These are phyloP conservation scores for Heliamphora exappendiculata DNA, from an alignment of 148 eudicot species.

Conservation along the genomic window DNA sequence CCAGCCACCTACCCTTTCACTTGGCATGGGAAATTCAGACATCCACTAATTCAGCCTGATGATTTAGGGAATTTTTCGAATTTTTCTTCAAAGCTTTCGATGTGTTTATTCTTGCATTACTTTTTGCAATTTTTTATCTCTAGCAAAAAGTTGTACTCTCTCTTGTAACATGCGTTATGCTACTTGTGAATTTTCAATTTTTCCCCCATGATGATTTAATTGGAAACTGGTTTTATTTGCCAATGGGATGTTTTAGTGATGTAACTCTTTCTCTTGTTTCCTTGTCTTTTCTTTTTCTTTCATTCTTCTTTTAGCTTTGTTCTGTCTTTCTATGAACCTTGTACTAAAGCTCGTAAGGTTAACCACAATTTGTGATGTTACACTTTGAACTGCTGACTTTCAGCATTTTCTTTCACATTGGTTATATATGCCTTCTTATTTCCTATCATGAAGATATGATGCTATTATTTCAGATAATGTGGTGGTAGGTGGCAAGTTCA, in stretches of 20 bases:
- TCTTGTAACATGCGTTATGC: neutral
- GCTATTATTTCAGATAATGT: slow-evolving; percentile 21
- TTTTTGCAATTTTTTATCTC: neutral
- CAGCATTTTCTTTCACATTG: neutral
- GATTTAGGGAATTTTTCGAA: neutral
- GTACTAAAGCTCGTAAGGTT: neutral
- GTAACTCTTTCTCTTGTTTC: neutral
- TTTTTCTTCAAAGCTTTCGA: neutral
- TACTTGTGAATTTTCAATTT: neutral
- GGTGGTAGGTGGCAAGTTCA: slow-evolving; percentile 21
- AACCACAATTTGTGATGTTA: neutral
- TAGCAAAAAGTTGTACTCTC: neutral
- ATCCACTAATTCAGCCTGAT: neutral
- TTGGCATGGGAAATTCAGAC: neutral
- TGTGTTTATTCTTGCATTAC: neutral
- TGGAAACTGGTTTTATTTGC: neutral
- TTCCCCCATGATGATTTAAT: neutral
- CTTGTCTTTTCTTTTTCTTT: neutral
- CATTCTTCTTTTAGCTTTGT: neutral
- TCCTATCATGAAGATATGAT: neutral
- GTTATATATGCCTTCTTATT: neutral
- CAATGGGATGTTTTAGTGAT: neutral
- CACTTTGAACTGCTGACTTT: neutral
- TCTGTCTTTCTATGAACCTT: neutral
- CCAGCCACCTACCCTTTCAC: neutral